Evolutionary conservation across 2,329 filamentous ascomycete species (phyloP), one percentile per base, ranked within the genome.

Genomic region (Aspergillus spinulosporus): DNA sequence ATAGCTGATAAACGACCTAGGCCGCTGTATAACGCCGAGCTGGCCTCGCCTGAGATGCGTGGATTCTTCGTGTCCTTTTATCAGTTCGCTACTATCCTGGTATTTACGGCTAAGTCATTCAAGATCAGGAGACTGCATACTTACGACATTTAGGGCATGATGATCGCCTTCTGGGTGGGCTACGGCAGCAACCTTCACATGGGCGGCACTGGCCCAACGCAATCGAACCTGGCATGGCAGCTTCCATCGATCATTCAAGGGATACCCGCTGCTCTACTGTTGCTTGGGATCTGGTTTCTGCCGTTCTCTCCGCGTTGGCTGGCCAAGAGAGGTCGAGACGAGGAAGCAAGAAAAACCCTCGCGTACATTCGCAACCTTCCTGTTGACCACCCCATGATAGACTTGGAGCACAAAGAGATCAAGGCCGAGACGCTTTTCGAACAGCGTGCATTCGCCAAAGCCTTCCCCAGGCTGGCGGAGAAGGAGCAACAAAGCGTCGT

Each of bases 281-380:
- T 70, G 7, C 64, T 68, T 31, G 72, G 73, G 12, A 71, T 75
- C 50, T 67, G 71, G 60, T 80, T 81, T 62, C 73, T 83, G 59
- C 82, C 82, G 0, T 83, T 79, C 62, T 83, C 81, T 0, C 82
- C 82, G 0, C 74, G 82, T 12, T 84, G 81, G 75, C 74, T 84
- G 6, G 75, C 76, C 4, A 75, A 74, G 44, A 68, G 76, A 53
- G 75, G 74, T 15, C 73, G 77, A 3, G 74, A 83, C 43, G 69
- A 79, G 5, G 80, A 83, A 48, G 64, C 65, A 2, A 64, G 63
- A 40, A 31, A 60, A 8, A 68, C 65, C 0, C 56, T 69, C 14
- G 59, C 66, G 21, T 67, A 63, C 61, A 62, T 69, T 52, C 60
- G 66, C 15, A 67, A 68, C 47, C 32, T 66, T 1, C 64, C 76